Evolutionary conservation across 208 protist species (phyloP), one percentile per base, ranked within the genome.

Genomic region (Leishmania lainsoni): DNA sequence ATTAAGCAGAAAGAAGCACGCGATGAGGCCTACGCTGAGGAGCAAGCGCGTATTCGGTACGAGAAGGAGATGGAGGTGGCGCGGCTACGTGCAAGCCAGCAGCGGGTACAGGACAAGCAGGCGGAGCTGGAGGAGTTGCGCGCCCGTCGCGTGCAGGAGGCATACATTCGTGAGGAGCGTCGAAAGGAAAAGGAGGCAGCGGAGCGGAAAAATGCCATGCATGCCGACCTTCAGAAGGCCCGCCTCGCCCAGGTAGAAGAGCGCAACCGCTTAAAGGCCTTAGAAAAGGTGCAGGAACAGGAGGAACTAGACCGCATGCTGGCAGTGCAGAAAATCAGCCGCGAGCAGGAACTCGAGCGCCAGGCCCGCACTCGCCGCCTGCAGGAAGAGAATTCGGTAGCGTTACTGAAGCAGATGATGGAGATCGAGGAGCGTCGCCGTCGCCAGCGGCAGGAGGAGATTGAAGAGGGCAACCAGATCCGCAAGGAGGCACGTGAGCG

Each of bases 31-130:
- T 77, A 90, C 61, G 88, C 86, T n/a, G 93, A 96, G 76, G 94
- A 97, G 87, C 93, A 97, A 88, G 86, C 94, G 51, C 89, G 93
- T 51, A 87, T 96, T 32, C 87, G 88, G 1, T 86, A 84, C 10
- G 96, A 98, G 86, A 97, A 97, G 83, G 97, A 99, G 80, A 68
- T 89, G 52, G 97, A 99, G 86, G 87, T 98, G 14, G 97, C 96
- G 16, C 84, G 93, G 35, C 82, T 99, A 39, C 89, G 97, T 14
- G 92, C 92, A 16, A 86, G 93, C 61, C 97, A 99, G 84, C 87
- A 98, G 84, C 92, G 94, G 22, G 91, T 92, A 72, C 94, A 98
- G 85, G 93, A 98, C 87, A 98, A 98, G 83, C 94, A 94, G 71
- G 90, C 91, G 12, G 91, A 98, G 83, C 76, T 98, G 20, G 97